Evolutionary conservation across 805 yeast species (phyloP).

Genomic region (Blastobotrys peoriensis): DNA sequence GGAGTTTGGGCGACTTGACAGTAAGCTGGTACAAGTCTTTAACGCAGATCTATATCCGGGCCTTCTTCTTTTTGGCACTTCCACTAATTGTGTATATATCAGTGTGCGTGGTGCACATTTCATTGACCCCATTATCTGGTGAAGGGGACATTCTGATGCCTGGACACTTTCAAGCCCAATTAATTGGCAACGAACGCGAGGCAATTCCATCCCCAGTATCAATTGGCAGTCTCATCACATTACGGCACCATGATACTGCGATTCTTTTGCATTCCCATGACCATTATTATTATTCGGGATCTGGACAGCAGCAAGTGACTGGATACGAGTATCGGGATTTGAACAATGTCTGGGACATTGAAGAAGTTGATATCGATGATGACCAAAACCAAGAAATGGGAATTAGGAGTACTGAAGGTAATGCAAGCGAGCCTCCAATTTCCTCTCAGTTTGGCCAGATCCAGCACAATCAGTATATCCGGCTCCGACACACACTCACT

Average conservation of each 20-base stretch:
- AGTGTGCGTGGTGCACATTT: slow-evolving; percentile 44
- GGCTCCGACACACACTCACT: slow-evolving; percentile 39
- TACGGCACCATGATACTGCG: slow-evolving; percentile 57
- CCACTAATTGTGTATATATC: slow-evolving; percentile 47
- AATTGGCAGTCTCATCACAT: slow-evolving; percentile 57
- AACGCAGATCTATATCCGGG: slow-evolving; percentile 31
- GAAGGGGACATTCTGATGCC: slow-evolving; percentile 47
- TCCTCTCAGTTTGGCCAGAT: slow-evolving; percentile 43
- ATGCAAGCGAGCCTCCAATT: slow-evolving; percentile 4
- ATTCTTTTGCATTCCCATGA: slow-evolving; percentile 66
- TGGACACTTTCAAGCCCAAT: slow-evolving; percentile 48
- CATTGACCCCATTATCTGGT: slow-evolving; percentile 31
- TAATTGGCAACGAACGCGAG: slow-evolving; percentile 29
- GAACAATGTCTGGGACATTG: slow-evolving; percentile 64
- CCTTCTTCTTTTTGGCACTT: slow-evolving; percentile 34
- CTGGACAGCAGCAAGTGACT: slow-evolving; percentile 63
- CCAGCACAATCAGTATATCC: slow-evolving; percentile 40
- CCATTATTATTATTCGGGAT: slow-evolving; percentile 45
- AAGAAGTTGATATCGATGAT: slow-evolving; percentile 24
- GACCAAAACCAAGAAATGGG: slow-evolving; percentile 25
- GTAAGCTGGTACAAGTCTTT: slow-evolving; percentile 31
- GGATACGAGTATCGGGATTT: slow-evolving; percentile 48
- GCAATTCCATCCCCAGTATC: slow-evolving; percentile 46
- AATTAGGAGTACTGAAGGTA: slow-evolving; percentile 1
- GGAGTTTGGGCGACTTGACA: slow-evolving; percentile 49